phyloP scores from a whole-genome alignment of 2,329 filamentous ascomycete genomes.

The Colletotrichum sp. region DNA sequence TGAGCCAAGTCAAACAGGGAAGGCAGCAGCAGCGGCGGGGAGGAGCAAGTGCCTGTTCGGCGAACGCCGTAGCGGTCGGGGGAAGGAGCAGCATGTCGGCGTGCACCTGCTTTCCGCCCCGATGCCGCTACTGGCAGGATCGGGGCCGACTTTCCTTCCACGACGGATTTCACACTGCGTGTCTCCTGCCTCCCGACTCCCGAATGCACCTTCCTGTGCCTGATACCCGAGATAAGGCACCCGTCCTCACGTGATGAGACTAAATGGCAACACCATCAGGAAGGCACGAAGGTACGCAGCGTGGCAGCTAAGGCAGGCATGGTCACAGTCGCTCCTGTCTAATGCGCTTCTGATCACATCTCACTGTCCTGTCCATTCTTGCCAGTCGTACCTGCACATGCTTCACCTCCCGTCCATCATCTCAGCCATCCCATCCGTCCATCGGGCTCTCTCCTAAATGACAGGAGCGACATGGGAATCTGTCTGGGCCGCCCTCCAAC shows the following conservation, averaged over 20 bases:
- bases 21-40: not conserved
- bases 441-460: not conserved
- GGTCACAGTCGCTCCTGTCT: not conserved
- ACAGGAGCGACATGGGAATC: not conserved
- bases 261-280: not conserved
- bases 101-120: not conserved
- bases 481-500: not conserved
- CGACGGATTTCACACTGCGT: not conserved
- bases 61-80: not conserved
- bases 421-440: not conserved
- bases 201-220: not conserved
- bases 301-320: not conserved
- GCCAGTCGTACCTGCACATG: constrained; percentile 9
- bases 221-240: not conserved
- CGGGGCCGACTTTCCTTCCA: not conserved
- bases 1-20: not conserved
- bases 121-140: not conserved
- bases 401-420: not conserved
- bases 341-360: not conserved
- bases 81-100: not conserved
- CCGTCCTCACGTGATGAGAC: not conserved
- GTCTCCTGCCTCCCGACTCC: not conserved
- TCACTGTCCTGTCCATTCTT: not conserved
- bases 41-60: not conserved
- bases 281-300: not conserved